Evolutionary conservation across 257 asterid genomes (phyloP).

Genomic region (Nicotiana obtusifolia): DNA sequence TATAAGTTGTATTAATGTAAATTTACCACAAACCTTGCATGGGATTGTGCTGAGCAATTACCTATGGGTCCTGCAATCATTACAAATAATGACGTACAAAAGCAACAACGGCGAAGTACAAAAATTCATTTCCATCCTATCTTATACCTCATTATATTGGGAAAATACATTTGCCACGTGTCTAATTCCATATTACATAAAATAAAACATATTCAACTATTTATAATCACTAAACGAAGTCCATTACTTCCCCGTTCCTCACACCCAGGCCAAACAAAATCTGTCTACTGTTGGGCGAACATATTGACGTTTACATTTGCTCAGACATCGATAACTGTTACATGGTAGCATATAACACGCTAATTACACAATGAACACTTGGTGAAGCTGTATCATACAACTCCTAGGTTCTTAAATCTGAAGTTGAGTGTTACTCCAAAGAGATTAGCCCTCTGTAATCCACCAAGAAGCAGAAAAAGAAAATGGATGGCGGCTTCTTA

Average conservation of each 20-base stretch:
- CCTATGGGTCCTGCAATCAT: neutral
- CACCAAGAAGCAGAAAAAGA: constrained; percentile 12
- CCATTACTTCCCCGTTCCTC: neutral
- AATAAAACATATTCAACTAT: neutral
- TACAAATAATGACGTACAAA: neutral
- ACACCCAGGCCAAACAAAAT: neutral
- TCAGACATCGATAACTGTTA: neutral
- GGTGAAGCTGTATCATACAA: neutral
- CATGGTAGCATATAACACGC: neutral
- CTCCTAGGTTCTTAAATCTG: constrained; percentile 12
- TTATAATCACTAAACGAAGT: neutral
- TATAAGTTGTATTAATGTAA: neutral
- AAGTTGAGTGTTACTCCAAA: constrained; percentile 7
- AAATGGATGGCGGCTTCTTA: neutral
- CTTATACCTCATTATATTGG: neutral
- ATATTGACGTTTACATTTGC: neutral
- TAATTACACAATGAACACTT: constrained; percentile 1
- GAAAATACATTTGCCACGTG: neutral
- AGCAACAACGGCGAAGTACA: neutral
- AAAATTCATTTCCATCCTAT: neutral
- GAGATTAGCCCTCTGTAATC: constrained; percentile 1
- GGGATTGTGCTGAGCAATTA: neutral
- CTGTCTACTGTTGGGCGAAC: neutral
- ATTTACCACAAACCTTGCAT: neutral
- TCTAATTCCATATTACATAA: neutral